Base-by-base conservation (phyloP, 768 basidiomycete species). In the Calocybe cyanea region DNA sequence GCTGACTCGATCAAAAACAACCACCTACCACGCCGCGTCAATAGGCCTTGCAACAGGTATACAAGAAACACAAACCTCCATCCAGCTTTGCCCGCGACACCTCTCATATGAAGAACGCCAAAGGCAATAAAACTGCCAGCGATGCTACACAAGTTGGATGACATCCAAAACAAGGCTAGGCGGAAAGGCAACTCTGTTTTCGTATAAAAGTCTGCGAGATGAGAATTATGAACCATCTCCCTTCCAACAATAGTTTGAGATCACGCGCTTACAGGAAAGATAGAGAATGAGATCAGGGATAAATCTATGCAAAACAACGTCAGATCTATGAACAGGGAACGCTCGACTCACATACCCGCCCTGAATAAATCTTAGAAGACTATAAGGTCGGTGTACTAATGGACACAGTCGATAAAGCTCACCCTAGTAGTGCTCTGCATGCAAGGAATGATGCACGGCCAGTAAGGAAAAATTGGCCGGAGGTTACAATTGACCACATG, bases 231-330 rank as follows among this genome's bases (percentile, higher is more conserved):
- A 11, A 7, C 20, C n/a, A 17, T 0, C 14, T 15, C 13, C 7
- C 31, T 17, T 0, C 18, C 19, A 1, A 14, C 19, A n/a, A 15
- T 6, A 15, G 18, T 39, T 19, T 8, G 46, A 64, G n/a, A n/a
- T n/a, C n/a, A n/a, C n/a, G n/a, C n/a, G n/a, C 73, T 19, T 10
- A 78, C 77, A 84, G 1, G 77, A 78, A 20, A 83, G 63, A 57
- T 84, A 85, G 10, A 83, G 62, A 41, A 85, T 72, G 4, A 80
- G 62, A 50, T 83, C 80, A 0, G 78, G 78, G 43, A 80, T 76
- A 55, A 78, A 80, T 18, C 76, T 73, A 28, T 28, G 25, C 30
- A 31, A 21, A 13, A 17, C 31, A 17, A 31, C 9, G 33, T 7
- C 18, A 46, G 24, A 46, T 23, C 33, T n/a, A 21, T 19, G 1